A percentile compares a stretch with the other conserved stretches of the same genome.
Conservation (phyloP, 2,329 filamentous ascomycete species). For the Dendrostoma leiphaemia region DNA sequence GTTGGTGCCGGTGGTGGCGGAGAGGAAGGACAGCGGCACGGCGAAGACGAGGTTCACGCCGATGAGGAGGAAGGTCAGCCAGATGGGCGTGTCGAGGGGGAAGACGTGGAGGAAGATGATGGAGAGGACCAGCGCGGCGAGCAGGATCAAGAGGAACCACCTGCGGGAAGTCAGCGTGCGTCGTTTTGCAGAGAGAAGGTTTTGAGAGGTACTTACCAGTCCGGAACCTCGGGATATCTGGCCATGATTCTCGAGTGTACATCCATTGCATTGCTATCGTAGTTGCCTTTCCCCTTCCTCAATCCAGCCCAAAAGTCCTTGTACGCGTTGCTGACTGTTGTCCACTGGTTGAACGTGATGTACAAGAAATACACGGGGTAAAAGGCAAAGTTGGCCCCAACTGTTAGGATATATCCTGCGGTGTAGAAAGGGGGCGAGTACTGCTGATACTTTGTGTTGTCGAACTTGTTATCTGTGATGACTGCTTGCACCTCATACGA, state of each 20-base stretch:
- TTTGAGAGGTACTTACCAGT: slow-evolving; percentile 35
- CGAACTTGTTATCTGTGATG: slow-evolving; percentile 35
- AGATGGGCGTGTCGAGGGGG: slow-evolving; percentile 30
- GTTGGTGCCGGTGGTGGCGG: slow-evolving; percentile 43
- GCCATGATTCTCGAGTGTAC: slow-evolving; percentile 38
- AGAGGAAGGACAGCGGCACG: slow-evolving; percentile 41
- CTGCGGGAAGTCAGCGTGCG: no score
- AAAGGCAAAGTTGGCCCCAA: slow-evolving; percentile 42
- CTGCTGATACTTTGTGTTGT: slow-evolving; percentile 35
- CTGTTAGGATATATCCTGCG: slow-evolving; percentile 38
- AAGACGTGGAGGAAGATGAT: slow-evolving; percentile 33
- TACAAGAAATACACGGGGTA: slow-evolving; percentile 43
- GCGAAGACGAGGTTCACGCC: slow-evolving; percentile 40
- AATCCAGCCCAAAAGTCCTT: slow-evolving; percentile 38
- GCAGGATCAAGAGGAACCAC: slow-evolving; percentile 38
- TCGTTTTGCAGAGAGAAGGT: no score
- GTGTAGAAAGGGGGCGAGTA: slow-evolving; percentile 46
- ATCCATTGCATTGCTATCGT: slow-evolving; percentile 38
- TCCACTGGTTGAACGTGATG: slow-evolving; percentile 41
- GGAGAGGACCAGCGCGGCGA: slow-evolving; percentile 24
- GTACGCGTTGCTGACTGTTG: slow-evolving; percentile 34
- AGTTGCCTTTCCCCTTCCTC: slow-evolving; percentile 37
- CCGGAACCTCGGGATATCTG: slow-evolving; percentile 40
- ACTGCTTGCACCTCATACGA: slow-evolving; percentile 39
- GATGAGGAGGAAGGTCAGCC: slow-evolving; percentile 31